Evolutionary conservation across 1,284 basidiomycete genomes (phyloP), one percentile per base, ranked within the genome.

Genomic region (Cryptococcus floricola): DNA sequence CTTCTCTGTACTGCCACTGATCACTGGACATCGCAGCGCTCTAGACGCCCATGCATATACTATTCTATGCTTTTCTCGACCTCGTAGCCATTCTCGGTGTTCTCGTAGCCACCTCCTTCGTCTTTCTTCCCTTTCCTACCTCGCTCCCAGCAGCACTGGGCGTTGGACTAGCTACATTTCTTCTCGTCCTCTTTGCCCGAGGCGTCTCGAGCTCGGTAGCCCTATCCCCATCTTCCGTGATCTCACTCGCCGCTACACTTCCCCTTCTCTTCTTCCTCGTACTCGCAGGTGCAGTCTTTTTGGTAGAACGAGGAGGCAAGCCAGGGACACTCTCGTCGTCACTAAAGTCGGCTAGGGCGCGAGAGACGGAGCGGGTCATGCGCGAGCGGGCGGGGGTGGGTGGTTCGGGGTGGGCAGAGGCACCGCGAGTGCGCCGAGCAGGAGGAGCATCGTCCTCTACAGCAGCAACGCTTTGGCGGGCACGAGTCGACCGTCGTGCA

Each of bases 121-220:
- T 50, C 43, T 58, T 58, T 37, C 58, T 61, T 38, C 47, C 54
- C 50, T 53, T 52, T 8, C 60, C 57, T 2, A 44, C 49, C 10
- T 53, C 58, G 16, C 53, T 52, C 5, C 52, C 54, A n/a, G 58
- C 59, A 12, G 68, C 52, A 57, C 70, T 71, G 9, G 71, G 71
- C 28, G 72, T 74, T 38, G 72, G 74, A 60, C 67, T 70, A 5
- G 67, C 70, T 27, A 52, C 50, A 51, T 69, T 67, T 34, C 63
- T 66, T 27, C 66, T 67, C 25, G 66, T 66, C 14, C 67, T 53
- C 19, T 54, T 57, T 4, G 54, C 57, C 6, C 63, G 53, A 14
- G 38, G 47, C 27, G 50, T 48, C 6, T 28, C 27, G 13, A 47
- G 39, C 42, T 39, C 50, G 37, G 46, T 47, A 8, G 16, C 31